phyloP scores from a whole-genome alignment of 257 asterid genomes.

The Oldenlandia corymbosa region DNA sequence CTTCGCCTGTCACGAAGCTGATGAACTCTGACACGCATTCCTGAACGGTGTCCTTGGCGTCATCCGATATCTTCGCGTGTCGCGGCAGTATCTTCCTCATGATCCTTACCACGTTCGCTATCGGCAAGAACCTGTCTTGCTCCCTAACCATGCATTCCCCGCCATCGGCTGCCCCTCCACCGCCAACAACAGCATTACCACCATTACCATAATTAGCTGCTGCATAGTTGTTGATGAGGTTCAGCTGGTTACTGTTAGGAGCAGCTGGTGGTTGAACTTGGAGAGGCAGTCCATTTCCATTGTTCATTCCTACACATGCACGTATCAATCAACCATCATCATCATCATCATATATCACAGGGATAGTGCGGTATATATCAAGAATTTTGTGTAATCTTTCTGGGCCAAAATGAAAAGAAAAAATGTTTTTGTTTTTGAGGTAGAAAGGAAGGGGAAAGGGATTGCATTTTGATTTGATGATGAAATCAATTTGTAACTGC shows the following conservation, averaged over 20 bases:
- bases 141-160: conserved; percentile 71
- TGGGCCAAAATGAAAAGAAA: no score
- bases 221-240: conserved; percentile 20
- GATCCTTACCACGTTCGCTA: conserved; percentile 82
- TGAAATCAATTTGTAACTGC: no score
- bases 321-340: no score
- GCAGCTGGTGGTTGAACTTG: neutral
- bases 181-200: conserved; percentile 29
- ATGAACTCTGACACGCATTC: conserved; percentile 93
- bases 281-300: conserved; percentile 36
- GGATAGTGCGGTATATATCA: no score
- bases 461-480: no score
- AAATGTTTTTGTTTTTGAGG: no score
- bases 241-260: conserved; percentile 16
- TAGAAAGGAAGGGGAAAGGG: no score
- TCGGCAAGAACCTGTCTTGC: conserved; percentile 98
- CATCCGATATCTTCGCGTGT: conserved; percentile 88
- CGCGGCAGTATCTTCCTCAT: conserved; percentile 85
- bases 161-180: conserved; percentile 40
- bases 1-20: conserved; percentile 92
- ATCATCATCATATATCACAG: no score
- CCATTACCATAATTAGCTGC: neutral
- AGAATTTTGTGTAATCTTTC: no score
- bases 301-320: conserved; percentile 14
- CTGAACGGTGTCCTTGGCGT: conserved; percentile 90